Evolutionary conservation across 371 early-diverging fungal genomes (phyloP), one percentile per base, ranked within the genome.

Genomic region (Basidiobolus meristosporus): DNA sequence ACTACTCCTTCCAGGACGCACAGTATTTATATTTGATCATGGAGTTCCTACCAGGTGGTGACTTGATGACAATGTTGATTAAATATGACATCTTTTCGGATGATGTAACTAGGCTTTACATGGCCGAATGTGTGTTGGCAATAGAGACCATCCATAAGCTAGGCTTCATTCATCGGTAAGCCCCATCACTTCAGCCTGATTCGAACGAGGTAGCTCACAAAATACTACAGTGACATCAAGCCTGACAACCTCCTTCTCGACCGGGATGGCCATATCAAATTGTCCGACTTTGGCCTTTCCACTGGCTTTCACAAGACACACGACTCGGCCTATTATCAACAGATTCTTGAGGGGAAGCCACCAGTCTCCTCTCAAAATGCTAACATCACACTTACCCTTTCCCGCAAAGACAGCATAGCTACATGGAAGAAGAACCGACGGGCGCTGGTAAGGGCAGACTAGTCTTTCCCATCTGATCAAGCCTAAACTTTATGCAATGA

Each of bases 251-350:
- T 86, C 21, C 54, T 86, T 22, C 77, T 86, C 36, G 83, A 82
- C 50, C 66, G 72, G 40, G 77, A 75, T 45, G 87, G 87, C 1
- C 87, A 86, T 49, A 73, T 86, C 42, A 92, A 92, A 59, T 62
- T 96, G 14, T 82, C 89, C 11, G 97, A 96, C 54, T 93, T 96
- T 68, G 97, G 97, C 28, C 74, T 99, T 30, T 90, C 99, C 2
- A 98, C 98, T 0, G 98, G 98, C 0, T 92, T 98, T 54, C 92
- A 93, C 59, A 87, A 90, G 60, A 90, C 90, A 9, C 93, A 98
- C 54, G 92, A 97, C 56, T 88, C 91, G 11, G 80, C 81, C 41
- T 97, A 93, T 50, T 85, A 86, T 49, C 80, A 80, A 44, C 70
- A 74, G 21, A 51, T 84, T 39, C 48, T 78, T 40, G 78, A 78